Evolutionary conservation across 176 grass and related monocot species (phyloP), one percentile per base, ranked within the genome.

Genomic region (Carex kokanica): DNA sequence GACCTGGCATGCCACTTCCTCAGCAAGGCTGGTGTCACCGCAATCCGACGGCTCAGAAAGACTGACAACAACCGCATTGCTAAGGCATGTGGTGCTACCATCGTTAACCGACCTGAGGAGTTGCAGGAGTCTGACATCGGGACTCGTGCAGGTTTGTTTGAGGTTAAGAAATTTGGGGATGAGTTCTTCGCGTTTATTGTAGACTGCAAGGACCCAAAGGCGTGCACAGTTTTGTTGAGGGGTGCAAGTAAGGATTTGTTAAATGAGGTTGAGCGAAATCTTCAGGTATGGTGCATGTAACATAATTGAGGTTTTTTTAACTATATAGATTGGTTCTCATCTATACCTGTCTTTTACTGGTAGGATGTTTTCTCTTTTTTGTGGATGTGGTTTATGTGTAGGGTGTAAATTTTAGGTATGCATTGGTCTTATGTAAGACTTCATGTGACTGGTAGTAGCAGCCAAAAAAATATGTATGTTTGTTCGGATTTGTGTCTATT

Each of bases 31-130:
- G 96, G 96, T 79, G 96, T 99, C 57, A 95, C 88, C 78, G 96
- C 96, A 64, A 93, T 99, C 72, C 86, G 96, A 32, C 89, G 96
- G 55, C 86, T 98, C 69, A 89, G 93, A 52, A 99, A 95, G 68
- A 99, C 96, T 57, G 96, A 99, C 80, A 99, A 95, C 83, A 99
- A 99, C 34, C 93, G 93, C 68, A 99, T 99, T 85, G 93, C 93
- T 63, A 95, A 89, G 66, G 92, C 93, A 69, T 99, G 96, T 89
- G 96, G 96, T 15, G 96, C 96, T 63, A 93, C 94, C 60, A 88
- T 98, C 69, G 96, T 95, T 24, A 99, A 95, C 64, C 91, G 96
- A 77, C 96, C 96, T 21, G 96, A 99, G 85, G 96, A 99, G 83
- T 88, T 99, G 67, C 93, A 99, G 84, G 96, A 99, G 89, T 99